Evolutionary conservation across 2,329 filamentous ascomycete genomes (phyloP).

Genomic region (Bipolaris oryzae): DNA sequence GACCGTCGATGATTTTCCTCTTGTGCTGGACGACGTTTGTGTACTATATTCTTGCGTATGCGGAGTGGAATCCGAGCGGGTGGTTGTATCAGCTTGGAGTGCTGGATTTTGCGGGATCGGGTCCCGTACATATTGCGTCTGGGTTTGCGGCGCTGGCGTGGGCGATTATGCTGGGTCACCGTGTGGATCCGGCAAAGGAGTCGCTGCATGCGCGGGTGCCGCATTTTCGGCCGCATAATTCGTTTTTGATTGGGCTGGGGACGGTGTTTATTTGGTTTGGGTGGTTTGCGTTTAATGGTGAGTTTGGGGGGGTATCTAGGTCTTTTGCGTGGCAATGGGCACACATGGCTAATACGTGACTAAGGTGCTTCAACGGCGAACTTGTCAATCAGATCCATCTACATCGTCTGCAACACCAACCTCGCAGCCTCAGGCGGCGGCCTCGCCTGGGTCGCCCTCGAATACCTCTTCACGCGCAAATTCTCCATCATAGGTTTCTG

Average conservation of each 20-base stretch:
- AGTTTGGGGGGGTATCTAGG: background rate
- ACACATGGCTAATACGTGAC: constrained; percentile 7
- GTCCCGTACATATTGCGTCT: constrained; percentile 75
- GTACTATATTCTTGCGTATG: constrained; percentile 66
- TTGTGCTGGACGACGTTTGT: constrained; percentile 47
- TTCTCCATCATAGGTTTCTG: constrained; percentile 61
- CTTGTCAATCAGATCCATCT: constrained; percentile 59
- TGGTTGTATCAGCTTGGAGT: constrained; percentile 73
- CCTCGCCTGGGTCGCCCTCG: constrained; percentile 60
- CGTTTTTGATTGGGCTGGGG: constrained; percentile 74
- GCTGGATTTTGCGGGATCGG: constrained; percentile 76
- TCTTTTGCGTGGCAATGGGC: too few relatives aligned
- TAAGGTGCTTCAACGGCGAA: constrained; percentile 54
- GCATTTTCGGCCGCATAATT: constrained; percentile 74
- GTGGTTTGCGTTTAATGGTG: constrained; percentile 50
- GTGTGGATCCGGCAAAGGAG: constrained; percentile 65
- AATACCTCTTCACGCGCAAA: constrained; percentile 56
- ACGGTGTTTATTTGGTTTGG: constrained; percentile 62
- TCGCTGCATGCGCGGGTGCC: constrained; percentile 53
- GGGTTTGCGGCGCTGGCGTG: constrained; percentile 75
- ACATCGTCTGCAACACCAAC: constrained; percentile 65
- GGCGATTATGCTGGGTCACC: constrained; percentile 74
- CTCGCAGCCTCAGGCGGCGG: constrained; percentile 62
- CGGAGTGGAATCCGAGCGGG: constrained; percentile 77
- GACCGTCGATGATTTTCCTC: constrained; percentile 41